Evolutionary conservation across 345 rosid genomes (phyloP).

Genomic region (Sonneratia caseolaris): DNA sequence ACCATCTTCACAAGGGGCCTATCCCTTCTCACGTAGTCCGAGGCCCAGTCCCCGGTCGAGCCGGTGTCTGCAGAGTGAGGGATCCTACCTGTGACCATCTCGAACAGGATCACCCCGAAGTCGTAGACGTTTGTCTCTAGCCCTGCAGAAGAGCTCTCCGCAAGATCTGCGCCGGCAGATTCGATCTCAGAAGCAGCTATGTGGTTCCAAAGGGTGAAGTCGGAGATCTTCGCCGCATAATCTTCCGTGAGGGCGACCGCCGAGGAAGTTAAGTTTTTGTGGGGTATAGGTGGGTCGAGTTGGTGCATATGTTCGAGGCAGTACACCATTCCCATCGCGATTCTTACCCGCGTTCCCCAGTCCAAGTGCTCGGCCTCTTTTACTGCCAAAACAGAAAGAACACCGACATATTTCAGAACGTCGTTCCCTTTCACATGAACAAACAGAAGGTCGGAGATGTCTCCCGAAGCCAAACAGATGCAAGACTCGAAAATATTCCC

Average conservation of each 20-base stretch:
- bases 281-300: slow-evolving; percentile 51
- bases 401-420: not conserved
- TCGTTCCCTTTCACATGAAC: too few relatives aligned
- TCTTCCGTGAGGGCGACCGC: slow-evolving; percentile 71
- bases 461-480: too few relatives aligned
- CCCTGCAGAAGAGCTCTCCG: slow-evolving; percentile 13
- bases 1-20: slow-evolving; percentile 31
- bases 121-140: slow-evolving; percentile 48
- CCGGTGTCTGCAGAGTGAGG: slow-evolving; percentile 32
- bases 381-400: slow-evolving; percentile 32
- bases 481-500: too few relatives aligned
- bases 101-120: slow-evolving; percentile 66
- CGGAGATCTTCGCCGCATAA: slow-evolving; percentile 75
- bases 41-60: slow-evolving; percentile 44
- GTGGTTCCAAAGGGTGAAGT: slow-evolving; percentile 51
- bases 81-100: slow-evolving; percentile 67
- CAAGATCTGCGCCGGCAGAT: slow-evolving; percentile 13
- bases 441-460: too few relatives aligned
- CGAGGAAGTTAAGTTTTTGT: slow-evolving; percentile 53
- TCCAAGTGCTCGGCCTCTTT: slow-evolving; percentile 83
- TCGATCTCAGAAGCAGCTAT: slow-evolving; percentile 34
- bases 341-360: slow-evolving; percentile 73
- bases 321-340: slow-evolving; percentile 82
- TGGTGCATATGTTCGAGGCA: slow-evolving; percentile 84
- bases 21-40: slow-evolving; percentile 32